Evolutionary conservation across 371 early-diverging fungal genomes (phyloP), one percentile per base, ranked within the genome.

Genomic region (Mortierella sp.): DNA sequence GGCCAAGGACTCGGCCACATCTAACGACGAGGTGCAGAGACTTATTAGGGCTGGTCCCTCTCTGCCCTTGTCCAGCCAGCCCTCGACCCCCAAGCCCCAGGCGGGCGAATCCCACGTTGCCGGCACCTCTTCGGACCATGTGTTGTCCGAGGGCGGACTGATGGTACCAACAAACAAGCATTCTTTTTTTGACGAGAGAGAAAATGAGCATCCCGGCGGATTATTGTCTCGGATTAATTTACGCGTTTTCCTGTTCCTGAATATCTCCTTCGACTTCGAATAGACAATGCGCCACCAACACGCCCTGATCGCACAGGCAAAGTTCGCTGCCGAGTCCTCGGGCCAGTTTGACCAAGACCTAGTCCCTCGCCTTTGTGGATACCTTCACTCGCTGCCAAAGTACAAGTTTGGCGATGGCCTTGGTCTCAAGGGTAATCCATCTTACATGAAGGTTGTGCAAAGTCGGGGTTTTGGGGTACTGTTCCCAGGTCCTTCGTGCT

Each of bases 311-410:
- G 82, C 87, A 12, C 87, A 86, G 56, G 82, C 87, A 54, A 86
- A 82, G 55, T 86, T 86, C 46, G 82, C 87, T 4, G 87, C 87
- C 56, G 87, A 86, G 71, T 86, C 87, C n/a, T 76, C 87, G 32
- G 87, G 87, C 29, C 77, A 82, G 77, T 86, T 82, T 56, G 87
- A 86, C 51, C 79, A 82, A 6, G 87, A 82, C 27, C 75, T 86
- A 24, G 80, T 86, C 16, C 87, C 87, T 60, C 87, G 87, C 14
- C 65, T 86, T n/a, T 80, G 70, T 8, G 80, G 78, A n/a, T 86
- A 82, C 41, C 80, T 86, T 3, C 82, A 86, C 60, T 82, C 87
- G 32, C 68, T 86, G 21, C 80, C 87, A 27, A 86, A 75, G 70
- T 82, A 79, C 71, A 75, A 73, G 55, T 82, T 82, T 70, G 77